These are phyloP conservation scores for Phylloporus sp. DNA, from an alignment of 768 basidiomycete species.

Conservation along the genomic window DNA sequence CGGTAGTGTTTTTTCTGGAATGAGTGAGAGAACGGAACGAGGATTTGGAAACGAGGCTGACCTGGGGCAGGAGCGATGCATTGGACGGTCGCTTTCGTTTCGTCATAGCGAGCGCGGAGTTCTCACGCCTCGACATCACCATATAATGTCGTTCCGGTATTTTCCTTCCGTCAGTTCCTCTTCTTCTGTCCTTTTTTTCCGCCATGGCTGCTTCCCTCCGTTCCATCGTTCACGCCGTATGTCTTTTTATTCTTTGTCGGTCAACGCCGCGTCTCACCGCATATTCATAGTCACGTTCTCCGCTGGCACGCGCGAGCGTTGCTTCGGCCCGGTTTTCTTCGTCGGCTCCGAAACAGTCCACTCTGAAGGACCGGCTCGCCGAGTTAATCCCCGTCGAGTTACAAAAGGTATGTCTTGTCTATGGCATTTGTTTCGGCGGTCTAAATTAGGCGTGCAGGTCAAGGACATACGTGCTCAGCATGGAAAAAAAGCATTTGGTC, in stretches of 20 bases:
- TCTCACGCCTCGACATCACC: slow-evolving; percentile 12
- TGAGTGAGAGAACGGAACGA: not conserved
- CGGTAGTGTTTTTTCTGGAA: slow-evolving; percentile 76
- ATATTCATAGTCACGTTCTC: slow-evolving; percentile 44
- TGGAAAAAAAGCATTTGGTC: slow-evolving; percentile 91
- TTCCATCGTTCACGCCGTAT: slow-evolving; percentile 32
- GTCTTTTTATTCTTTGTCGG: slow-evolving; percentile 16
- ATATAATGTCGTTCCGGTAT: slow-evolving; percentile 18
- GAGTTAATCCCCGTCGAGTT: slow-evolving; percentile 87
- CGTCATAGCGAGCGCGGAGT: slow-evolving; percentile 12
- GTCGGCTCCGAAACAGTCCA: slow-evolving; percentile 58
- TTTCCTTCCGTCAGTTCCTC: slow-evolving; percentile 12
- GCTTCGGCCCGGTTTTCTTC: slow-evolving; percentile 58
- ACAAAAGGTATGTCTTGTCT: slow-evolving; percentile 31
- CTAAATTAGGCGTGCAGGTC: slow-evolving; percentile 48
- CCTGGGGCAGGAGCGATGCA: slow-evolving; percentile 45
- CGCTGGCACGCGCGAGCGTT: slow-evolving; percentile 38
- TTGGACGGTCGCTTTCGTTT: slow-evolving; percentile 25
- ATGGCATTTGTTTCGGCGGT: not conserved
- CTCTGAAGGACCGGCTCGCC: slow-evolving; percentile 88
- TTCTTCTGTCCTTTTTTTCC: slow-evolving; percentile 8
- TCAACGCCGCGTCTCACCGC: not conserved
- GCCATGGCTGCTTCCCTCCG: slow-evolving; percentile 44
- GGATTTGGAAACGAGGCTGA: slow-evolving; percentile 16
- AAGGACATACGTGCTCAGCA: slow-evolving; percentile 80